Base-by-base conservation (phyloP, 73 alveolate genomes). In the Symbiodinium natans region DNA sequence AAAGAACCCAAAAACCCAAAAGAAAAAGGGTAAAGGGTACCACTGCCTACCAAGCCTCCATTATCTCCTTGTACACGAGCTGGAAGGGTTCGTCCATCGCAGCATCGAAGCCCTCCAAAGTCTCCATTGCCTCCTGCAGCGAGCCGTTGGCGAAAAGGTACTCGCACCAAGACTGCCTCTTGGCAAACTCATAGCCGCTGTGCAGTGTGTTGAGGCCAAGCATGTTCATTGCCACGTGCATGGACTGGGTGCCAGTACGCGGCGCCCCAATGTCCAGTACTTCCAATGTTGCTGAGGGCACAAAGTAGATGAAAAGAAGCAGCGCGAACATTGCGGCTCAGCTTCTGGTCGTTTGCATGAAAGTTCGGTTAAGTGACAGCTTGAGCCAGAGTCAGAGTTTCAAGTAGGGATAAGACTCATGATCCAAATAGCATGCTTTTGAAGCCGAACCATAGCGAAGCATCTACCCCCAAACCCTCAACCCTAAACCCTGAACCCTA, bases 31-130 rank as follows among this genome's bases (percentile, higher is more conserved):
- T n/a, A n/a, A n/a, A n/a, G n/a, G n/a, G n/a, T n/a, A n/a, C n/a
- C n/a, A n/a, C n/a, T n/a, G n/a, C n/a, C n/a, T n/a, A n/a, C n/a
- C n/a, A n/a, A n/a, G n/a, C n/a, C n/a, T 17, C 25, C 43, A 74
- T n/a, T 0, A 80, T 40, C 54, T 87, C 94, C 84, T 87, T 84
- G 63, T 87, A 87, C 19, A 87, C 27, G 68, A 87, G 94, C 83
- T 52, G 71, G 68, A 52, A 54, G 52, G 94, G 95, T 25, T 88
- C 95, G 48, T 88, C 95, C 95, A 88, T 88, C 86, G 95, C 95
- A 4, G 73, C 85, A 63, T 88, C 95, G 33, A 3, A 59, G 10
- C 95, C 95, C 40, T 38, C 95, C 41, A 88, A 39, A 1, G 73
- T 63, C n/a, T 83, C 84, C 59, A 88, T 2, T 23, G 71, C 86